These are phyloP conservation scores for Diaporthe sp. DNA, from an alignment of 2,329 filamentous ascomycete species.

Conservation along the genomic window DNA sequence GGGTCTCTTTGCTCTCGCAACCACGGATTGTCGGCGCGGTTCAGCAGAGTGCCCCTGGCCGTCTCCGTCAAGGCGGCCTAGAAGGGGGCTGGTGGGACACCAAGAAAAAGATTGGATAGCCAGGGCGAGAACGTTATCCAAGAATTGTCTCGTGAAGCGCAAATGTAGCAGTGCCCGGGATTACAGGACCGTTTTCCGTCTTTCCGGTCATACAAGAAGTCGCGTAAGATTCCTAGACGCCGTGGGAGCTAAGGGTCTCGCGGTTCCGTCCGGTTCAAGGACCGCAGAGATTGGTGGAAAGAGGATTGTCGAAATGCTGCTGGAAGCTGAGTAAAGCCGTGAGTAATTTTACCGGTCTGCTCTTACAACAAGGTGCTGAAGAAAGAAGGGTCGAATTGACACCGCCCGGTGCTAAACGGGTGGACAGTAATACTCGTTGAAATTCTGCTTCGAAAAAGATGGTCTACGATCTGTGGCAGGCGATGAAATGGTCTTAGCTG, in stretches of 20 bases:
- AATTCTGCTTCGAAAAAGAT: constrained; percentile 38
- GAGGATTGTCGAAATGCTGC: not conserved
- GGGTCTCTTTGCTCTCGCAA: constrained; percentile 18
- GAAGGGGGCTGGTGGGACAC: constrained; percentile 40
- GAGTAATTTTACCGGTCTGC: not conserved
- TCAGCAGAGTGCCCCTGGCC: constrained; percentile 34
- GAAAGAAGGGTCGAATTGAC: constrained; percentile 11
- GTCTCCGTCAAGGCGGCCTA: constrained; percentile 40
- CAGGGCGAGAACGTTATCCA: constrained; percentile 41
- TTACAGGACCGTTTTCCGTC: constrained; percentile 33
- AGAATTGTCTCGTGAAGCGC: constrained; percentile 37
- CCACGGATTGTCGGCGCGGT: constrained; percentile 28
- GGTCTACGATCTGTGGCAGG: constrained; percentile 39
- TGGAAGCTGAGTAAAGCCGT: not conserved
- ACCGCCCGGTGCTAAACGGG: constrained; percentile 31
- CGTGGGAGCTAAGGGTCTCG: constrained; percentile 19
- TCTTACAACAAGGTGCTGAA: not conserved
- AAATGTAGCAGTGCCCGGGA: constrained; percentile 23
- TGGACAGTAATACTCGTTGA: constrained; percentile 41
- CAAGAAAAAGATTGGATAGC: constrained; percentile 44
- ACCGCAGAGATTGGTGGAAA: constrained; percentile 1
- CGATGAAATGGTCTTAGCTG: constrained; percentile 48
- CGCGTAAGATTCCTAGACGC: constrained; percentile 22
- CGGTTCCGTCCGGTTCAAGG: constrained; percentile 7
- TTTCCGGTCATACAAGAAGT: constrained; percentile 37